A percentile compares a stretch with the other conserved stretches of the same genome.
These are phyloP conservation scores for Tulasnella sp. DNA, from an alignment of 768 basidiomycete genomes.

Conservation along the genomic window DNA sequence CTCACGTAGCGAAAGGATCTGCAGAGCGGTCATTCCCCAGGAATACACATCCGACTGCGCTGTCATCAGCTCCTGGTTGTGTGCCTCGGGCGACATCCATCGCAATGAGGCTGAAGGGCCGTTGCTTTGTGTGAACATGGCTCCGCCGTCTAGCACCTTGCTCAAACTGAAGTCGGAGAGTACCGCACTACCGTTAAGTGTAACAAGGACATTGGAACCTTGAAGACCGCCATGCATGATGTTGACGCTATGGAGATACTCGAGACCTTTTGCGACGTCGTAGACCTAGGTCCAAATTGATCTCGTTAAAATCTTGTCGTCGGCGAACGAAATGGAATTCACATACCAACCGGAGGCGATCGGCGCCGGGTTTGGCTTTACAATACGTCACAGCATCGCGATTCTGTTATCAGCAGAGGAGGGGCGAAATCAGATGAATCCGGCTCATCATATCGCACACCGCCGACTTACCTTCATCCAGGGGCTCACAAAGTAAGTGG, in stretches of 20 bases:
- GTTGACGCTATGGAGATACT: slow-evolving; percentile 68
- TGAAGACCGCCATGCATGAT: slow-evolving; percentile 51
- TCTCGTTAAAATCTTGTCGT: background rate
- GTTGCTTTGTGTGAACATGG: slow-evolving; percentile 19
- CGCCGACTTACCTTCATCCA: slow-evolving; percentile 14
- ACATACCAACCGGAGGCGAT: slow-evolving; percentile 24
- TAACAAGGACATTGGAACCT: slow-evolving; percentile 23
- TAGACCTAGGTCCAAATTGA: background rate
- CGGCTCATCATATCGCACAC: background rate
- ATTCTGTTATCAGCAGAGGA: slow-evolving; percentile 1
- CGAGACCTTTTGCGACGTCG: slow-evolving; percentile 24
- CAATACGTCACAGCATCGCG: slow-evolving; percentile 25
- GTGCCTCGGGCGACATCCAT: slow-evolving; percentile 28
- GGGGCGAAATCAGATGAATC: background rate
- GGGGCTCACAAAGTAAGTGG: slow-evolving; percentile 22
- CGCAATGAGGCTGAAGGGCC: slow-evolving; percentile 17
- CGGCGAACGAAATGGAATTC: background rate
- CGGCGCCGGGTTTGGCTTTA: slow-evolving; percentile 11
- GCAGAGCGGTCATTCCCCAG: slow-evolving; percentile 27
- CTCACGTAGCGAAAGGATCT: slow-evolving; percentile 27
- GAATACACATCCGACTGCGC: slow-evolving; percentile 23
- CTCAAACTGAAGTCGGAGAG: slow-evolving; percentile 27
- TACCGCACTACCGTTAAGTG: slow-evolving; percentile 20
- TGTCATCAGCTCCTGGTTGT: slow-evolving; percentile 19
- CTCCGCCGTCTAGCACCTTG: slow-evolving; percentile 13